A percentile compares a stretch with the other conserved stretches of the same genome.
Conservation (phyloP, 1,284 basidiomycete genomes). For the Malassezia globosa region DNA sequence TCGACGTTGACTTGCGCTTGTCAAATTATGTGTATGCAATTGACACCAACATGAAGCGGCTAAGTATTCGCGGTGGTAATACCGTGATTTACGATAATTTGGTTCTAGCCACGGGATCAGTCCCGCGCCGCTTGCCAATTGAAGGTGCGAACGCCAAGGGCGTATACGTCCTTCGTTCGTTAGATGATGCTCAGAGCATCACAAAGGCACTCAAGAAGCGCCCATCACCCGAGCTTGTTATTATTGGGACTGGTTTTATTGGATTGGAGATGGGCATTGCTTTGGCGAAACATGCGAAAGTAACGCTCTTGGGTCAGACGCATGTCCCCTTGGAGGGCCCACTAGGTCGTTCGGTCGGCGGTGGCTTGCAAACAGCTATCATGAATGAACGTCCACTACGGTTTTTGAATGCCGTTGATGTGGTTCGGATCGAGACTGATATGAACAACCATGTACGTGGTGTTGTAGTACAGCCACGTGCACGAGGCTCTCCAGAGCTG, state of each 20-base stretch:
- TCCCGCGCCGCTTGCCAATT: constrained; percentile 59
- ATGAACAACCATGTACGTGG: constrained; percentile 15
- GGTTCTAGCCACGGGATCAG: constrained; percentile 49
- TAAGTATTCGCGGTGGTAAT: constrained; percentile 47
- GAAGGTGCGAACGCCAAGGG: constrained; percentile 66
- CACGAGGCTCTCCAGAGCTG: constrained; percentile 18
- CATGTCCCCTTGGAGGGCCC: constrained; percentile 69
- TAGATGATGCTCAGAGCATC: constrained; percentile 65
- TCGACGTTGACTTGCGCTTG: constrained; percentile 63
- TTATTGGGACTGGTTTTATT: constrained; percentile 85
- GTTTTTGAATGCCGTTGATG: constrained; percentile 63
- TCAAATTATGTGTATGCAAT: constrained; percentile 49
- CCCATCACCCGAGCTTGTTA: constrained; percentile 58
- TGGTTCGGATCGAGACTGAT: constrained; percentile 59
- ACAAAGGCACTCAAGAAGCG: constrained; percentile 55
- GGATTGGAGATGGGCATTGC: constrained; percentile 80
- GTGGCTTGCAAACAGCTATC: constrained; percentile 59
- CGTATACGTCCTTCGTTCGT: constrained; percentile 63
- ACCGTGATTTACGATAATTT: constrained; percentile 47
- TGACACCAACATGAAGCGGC: constrained; percentile 25
- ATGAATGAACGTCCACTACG: constrained; percentile 64
- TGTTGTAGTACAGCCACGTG: constrained; percentile 14
- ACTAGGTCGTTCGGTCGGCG: constrained; percentile 69
- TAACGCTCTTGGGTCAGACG: constrained; percentile 76
- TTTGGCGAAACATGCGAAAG: constrained; percentile 57